These are phyloP conservation scores for Jackrogersella minutella DNA, from an alignment of 495 filamentous ascomycete species.

Conservation along the genomic window DNA sequence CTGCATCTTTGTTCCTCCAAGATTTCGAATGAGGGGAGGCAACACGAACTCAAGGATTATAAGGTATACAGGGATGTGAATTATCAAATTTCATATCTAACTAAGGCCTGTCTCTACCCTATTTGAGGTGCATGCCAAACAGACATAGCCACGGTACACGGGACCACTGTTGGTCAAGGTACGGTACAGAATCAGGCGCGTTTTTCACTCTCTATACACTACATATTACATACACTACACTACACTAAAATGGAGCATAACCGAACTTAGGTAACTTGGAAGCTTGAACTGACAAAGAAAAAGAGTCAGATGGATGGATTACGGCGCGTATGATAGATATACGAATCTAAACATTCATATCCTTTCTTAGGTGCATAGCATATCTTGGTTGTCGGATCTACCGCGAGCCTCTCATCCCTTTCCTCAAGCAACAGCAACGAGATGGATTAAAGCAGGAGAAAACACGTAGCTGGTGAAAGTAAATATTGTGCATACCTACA, in stretches of 20 bases:
- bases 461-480: constrained; percentile 34
- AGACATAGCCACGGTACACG: constrained; percentile 40
- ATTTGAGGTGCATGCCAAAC: constrained; percentile 41
- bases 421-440: constrained; percentile 10
- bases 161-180: constrained; percentile 31
- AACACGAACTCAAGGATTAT: constrained; percentile 33
- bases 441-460: constrained; percentile 16
- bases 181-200: constrained; percentile 2
- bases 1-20: background rate
- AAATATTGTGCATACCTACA: background rate
- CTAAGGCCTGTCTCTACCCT: constrained; percentile 9
- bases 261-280: constrained; percentile 4
- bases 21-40: constrained; percentile 7
- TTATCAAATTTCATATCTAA: constrained; percentile 30
- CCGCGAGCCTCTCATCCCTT: constrained; percentile 30
- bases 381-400: constrained; percentile 34
- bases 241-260: background rate
- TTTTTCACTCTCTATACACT: background rate
- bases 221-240: background rate
- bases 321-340: constrained; percentile 6
- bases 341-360: background rate
- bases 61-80: constrained; percentile 31
- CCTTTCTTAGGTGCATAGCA: background rate
- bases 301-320: constrained; percentile 11
- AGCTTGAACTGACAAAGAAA: constrained; percentile 32